Conservation (phyloP, 768 basidiomycete genomes). For the Pisolithus microcarpus region DNA sequence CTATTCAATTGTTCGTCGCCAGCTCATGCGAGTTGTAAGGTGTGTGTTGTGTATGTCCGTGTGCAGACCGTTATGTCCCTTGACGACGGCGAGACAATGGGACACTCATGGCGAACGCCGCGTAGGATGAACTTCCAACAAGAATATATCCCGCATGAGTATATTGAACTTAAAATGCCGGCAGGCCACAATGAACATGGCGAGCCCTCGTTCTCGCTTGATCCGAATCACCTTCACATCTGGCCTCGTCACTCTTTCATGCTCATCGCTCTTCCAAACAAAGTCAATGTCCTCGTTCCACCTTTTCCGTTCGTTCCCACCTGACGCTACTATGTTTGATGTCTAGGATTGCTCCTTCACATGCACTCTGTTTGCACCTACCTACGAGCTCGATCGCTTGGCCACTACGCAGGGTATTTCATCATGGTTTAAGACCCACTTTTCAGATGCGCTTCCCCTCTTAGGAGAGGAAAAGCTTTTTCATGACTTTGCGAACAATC, state of each 20-base stretch:
- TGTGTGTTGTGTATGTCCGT: slow-evolving; percentile 30
- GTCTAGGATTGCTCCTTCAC: slow-evolving; percentile 93
- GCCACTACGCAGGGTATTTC: slow-evolving; percentile 47
- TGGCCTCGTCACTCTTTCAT: slow-evolving; percentile 99
- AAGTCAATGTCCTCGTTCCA: slow-evolving; percentile 45
- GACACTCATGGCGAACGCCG: slow-evolving; percentile 6
- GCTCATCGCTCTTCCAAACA: slow-evolving; percentile 97
- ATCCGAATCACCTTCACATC: slow-evolving; percentile 95
- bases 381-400: slow-evolving; percentile 64
- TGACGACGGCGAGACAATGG: background rate
- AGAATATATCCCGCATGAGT: slow-evolving; percentile 92
- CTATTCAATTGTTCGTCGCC: slow-evolving; percentile 82
- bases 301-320: slow-evolving; percentile 16
- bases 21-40: slow-evolving; percentile 95
- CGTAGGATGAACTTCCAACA: slow-evolving; percentile 91
- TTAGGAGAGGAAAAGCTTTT: slow-evolving; percentile 78
- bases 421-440: slow-evolving; percentile 75
- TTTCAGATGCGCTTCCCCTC: slow-evolving; percentile 79
- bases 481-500: slow-evolving; percentile 75
- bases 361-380: slow-evolving; percentile 91
- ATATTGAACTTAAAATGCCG: slow-evolving; percentile 94
- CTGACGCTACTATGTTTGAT: slow-evolving; percentile 12
- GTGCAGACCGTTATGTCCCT: background rate
- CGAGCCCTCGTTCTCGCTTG: slow-evolving; percentile 69
- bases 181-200: slow-evolving; percentile 58